Evolutionary conservation across 768 basidiomycete genomes (phyloP), one percentile per base, ranked within the genome.

Genomic region (Suillus cothurnatus): DNA sequence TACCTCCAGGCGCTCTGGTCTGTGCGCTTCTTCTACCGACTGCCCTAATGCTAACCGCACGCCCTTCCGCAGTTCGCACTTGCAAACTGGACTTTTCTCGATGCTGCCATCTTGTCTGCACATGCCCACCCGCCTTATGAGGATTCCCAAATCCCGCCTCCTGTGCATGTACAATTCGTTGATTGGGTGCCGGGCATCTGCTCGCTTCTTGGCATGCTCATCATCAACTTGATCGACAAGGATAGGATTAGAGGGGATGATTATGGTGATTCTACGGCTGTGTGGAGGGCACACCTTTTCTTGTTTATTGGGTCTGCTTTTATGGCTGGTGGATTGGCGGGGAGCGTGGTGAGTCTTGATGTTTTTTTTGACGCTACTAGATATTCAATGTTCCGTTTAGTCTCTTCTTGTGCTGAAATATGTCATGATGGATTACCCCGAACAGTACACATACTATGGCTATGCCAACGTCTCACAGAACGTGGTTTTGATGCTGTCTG

Each of bases 131-230:
- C 92, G 1, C 92, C 93, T 4, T 86, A 86, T 67, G 89, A 86
- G 47, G 84, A 88, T 5, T 90, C 91, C 3, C 84, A 90, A 69
- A 82, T 88, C 61, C 85, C 88, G 0, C 81, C 87, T 1, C 90
- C 89, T 11, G 87, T 92, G 15, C 94, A 94, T 72, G 93, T 99
- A 75, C 81, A 85, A 15, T 97, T 98, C 74, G 88, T 94, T 63
- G 97, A 99, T 81, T 99, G 97, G 97, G 81, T 97, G n/a, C 95
- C 97, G 0, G 97, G 96, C 26, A 87, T 99, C 70, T 95, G 91
- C 78, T 94, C 94, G 8, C 85, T 97, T 34, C 79, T 99, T 15
- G 97, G 97, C 23, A 95, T 96, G 84, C 78, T 98, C 68, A 83
- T 97, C 77, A 88, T 97, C 79, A 95, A 95, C 77, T 76, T 97